Base-by-base conservation (phyloP, 1,284 basidiomycete genomes). In the Sutorius eximius region DNA sequence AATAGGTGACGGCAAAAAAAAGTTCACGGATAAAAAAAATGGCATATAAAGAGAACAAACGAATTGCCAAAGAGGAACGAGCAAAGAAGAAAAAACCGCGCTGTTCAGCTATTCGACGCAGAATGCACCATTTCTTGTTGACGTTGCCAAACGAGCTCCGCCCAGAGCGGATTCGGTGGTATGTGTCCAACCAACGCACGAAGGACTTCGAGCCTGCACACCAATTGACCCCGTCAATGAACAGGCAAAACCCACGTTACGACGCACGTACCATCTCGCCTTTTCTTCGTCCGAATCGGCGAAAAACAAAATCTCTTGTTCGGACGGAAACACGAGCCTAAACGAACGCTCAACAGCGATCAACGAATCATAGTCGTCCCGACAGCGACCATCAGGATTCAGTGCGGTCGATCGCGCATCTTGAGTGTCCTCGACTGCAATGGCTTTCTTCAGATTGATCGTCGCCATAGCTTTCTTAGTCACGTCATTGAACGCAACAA, bases 401-500 rank as follows among this genome's bases (percentile, higher is more conserved):
- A 78, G 71, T 27, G 75, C 66, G 45, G 72, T 71, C 3, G 70
- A 70, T 32, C 78, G 78, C 32, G 76, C 71, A 55, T 83, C 82
- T 62, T 87, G 82, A 48, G 90, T 82, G 66, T 97, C 93, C 59
- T 90, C 84, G 3, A 98, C 80, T 0, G 79, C 75, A 6, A 86
- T 76, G 6, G 92, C 93, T 70, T 93, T 90, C 69, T 89, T 88
- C 18, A 99, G 78, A 70, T 97, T 93, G 61, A 98, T 97, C 32
- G 89, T 93, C 20, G 92, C 85, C 1, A 87, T 95, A 1, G 92
- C 87, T 63, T 87, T 91, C 77, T 91, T 94, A 24, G 96, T 98
- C 4, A 98, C 87, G 64, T 98, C 93, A 66, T 92, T 96, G 76
- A 91, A 96, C 2, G 95, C 94, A 45, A 98, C 82, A 44, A 98